phyloP scores from a whole-genome alignment of 2,329 filamentous ascomycete species.

The Trichoderma aggressivum region DNA sequence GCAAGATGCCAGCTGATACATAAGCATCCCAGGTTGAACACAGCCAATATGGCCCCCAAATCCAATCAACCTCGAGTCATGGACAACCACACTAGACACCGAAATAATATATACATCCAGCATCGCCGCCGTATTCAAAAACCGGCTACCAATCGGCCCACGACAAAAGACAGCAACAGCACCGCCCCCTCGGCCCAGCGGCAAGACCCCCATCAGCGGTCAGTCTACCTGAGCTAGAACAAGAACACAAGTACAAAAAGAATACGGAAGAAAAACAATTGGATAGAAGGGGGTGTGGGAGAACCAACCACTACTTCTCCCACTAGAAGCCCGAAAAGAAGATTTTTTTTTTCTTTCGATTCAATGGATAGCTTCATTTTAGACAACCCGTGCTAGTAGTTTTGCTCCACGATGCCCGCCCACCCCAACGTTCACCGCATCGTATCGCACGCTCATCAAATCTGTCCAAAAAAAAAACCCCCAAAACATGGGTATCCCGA shows the following conservation, averaged over 20 bases:
- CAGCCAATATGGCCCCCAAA: background rate
- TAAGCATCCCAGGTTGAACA: background rate
- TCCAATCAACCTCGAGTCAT: background rate
- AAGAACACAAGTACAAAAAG: background rate
- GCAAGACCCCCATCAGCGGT: background rate
- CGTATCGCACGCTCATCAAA: background rate
- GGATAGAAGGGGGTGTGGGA: background rate
- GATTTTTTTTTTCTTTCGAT: background rate
- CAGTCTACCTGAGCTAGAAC: background rate
- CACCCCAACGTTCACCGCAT: background rate
- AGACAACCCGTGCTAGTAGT: background rate
- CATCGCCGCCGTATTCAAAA: background rate
- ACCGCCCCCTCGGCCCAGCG: conserved; percentile 1
- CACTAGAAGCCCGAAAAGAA: conserved; percentile 8
- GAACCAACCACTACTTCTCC: background rate
- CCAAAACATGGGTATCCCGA: conserved; percentile 3
- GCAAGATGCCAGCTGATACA: background rate
- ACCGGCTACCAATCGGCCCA: background rate
- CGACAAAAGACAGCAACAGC: background rate
- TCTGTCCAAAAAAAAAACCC: background rate
- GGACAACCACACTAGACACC: background rate
- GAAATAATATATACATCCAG: background rate
- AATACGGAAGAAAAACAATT: background rate
- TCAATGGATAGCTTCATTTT: background rate
- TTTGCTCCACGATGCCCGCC: background rate